Conservation (phyloP, 169 alveolate genomes). For the Plasmodium blacklocki region DNA sequence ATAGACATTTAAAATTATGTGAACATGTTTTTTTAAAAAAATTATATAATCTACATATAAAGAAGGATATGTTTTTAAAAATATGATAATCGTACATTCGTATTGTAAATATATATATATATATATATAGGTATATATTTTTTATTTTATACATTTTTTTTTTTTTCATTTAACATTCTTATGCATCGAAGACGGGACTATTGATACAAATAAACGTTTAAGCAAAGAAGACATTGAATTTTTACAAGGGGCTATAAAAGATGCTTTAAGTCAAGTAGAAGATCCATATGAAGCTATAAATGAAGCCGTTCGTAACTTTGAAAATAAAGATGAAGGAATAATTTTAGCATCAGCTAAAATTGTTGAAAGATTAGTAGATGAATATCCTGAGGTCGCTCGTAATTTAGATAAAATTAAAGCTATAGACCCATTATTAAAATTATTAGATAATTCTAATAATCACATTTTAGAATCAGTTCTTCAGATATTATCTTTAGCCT, state of each 20-base stretch:
- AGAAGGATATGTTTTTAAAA: too few relatives aligned
- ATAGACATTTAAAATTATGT: neutral
- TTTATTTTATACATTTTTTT: neutral
- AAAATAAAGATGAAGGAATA: constrained; percentile 67
- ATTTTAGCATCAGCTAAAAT: constrained; percentile 71
- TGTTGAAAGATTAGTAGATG: constrained; percentile 70
- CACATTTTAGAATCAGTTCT: constrained; percentile 72
- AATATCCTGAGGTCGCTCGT: constrained; percentile 66
- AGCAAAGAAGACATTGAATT: constrained; percentile 72
- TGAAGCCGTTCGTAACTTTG: constrained; percentile 69
- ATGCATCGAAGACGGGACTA: constrained; percentile 40
- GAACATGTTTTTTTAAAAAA: too few relatives aligned
- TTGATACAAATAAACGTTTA: constrained; percentile 67
- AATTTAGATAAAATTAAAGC: constrained; percentile 73
- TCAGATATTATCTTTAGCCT: constrained; percentile 66
- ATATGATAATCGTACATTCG: neutral
- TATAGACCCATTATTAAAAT: constrained; percentile 66
- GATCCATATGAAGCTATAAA: constrained; percentile 76
- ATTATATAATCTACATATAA: too few relatives aligned
- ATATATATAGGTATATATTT: neutral
- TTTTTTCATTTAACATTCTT: neutral
- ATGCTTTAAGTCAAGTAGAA: constrained; percentile 70
- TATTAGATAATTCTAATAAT: constrained; percentile 27
- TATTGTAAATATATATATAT: neutral
- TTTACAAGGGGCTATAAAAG: constrained; percentile 77